Evolutionary conservation across 2,329 filamentous ascomycete species (phyloP).

Genomic region (Gnomoniopsis smithogilvyi): DNA sequence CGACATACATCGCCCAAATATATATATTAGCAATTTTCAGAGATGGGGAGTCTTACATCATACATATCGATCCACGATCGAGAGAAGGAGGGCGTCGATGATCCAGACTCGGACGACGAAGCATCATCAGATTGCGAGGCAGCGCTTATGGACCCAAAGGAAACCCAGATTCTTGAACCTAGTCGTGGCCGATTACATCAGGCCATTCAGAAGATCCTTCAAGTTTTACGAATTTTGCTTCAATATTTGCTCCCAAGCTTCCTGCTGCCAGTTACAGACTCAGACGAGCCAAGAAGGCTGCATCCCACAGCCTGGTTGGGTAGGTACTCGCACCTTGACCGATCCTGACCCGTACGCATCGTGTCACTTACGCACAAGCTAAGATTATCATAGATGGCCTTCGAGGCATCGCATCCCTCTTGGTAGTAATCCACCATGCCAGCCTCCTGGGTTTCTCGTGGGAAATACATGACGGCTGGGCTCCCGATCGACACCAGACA

Average conservation of each 20-base stretch:
- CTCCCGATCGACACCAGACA: conserved; percentile 5
- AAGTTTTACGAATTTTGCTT: neutral
- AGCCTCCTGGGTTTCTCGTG: conserved; percentile 15
- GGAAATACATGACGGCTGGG: conserved; percentile 16
- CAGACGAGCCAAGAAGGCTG: conserved; percentile 5
- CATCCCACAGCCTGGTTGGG: conserved; percentile 19
- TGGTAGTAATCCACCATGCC: conserved; percentile 22
- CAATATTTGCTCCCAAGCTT: conserved; percentile 12
- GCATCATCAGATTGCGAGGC: neutral
- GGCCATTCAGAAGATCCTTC: neutral
- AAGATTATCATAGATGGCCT: conserved; percentile 18
- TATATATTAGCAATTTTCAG: neutral
- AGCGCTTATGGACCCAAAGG: neutral
- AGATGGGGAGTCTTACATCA: neutral
- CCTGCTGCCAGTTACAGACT: neutral
- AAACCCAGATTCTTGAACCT: neutral
- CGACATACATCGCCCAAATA: too few species aligned
- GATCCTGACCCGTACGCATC: too few species aligned
- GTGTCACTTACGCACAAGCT: neutral
- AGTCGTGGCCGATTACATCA: neutral
- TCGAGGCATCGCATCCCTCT: conserved; percentile 22
- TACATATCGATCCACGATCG: conserved; percentile 1
- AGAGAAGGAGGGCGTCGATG: neutral
- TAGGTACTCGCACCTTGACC: neutral
- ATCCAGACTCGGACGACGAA: neutral